These are phyloP conservation scores for Colletotrichum lini DNA, from an alignment of 2,329 filamentous ascomycete genomes.

Conservation along the genomic window DNA sequence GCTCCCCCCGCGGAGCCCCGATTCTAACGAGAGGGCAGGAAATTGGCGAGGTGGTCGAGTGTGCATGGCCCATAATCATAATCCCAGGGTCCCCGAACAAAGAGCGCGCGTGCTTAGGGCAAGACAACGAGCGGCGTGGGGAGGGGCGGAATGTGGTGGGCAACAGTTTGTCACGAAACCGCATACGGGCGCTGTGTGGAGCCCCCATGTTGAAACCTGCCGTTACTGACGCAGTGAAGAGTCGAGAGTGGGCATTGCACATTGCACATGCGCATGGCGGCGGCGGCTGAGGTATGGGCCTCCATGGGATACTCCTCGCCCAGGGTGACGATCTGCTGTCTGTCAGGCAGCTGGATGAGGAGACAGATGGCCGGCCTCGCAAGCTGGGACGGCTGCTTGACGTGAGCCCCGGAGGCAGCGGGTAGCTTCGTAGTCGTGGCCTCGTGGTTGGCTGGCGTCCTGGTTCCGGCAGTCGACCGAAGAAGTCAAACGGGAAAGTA, in stretches of 20 bases:
- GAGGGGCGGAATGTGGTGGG: constrained; percentile 49
- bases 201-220: constrained; percentile 38
- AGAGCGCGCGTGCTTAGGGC: constrained; percentile 38
- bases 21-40: constrained; percentile 16
- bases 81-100: constrained; percentile 26
- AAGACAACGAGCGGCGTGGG: constrained; percentile 43
- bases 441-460: constrained; percentile 33
- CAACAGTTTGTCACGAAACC: constrained; percentile 50
- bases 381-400: constrained; percentile 13
- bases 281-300: background rate
- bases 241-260: constrained; percentile 15
- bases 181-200: constrained; percentile 44
- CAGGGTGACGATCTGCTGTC: too few relatives aligned
- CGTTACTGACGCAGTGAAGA: constrained; percentile 40
- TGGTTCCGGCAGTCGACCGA: constrained; percentile 32
- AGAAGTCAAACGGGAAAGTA: constrained; percentile 41
- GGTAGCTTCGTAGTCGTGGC: constrained; percentile 35
- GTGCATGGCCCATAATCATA: constrained; percentile 35
- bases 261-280: constrained; percentile 11
- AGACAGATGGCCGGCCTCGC: too few relatives aligned
- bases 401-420: constrained; percentile 30
- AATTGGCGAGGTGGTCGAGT: constrained; percentile 28
- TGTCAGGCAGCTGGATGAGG: too few relatives aligned
- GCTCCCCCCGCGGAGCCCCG: constrained; percentile 29
- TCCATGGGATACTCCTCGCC: too few relatives aligned